Evolutionary conservation across 179 eudicot genomes (phyloP).

Genomic region (Heliamphora pulchella): DNA sequence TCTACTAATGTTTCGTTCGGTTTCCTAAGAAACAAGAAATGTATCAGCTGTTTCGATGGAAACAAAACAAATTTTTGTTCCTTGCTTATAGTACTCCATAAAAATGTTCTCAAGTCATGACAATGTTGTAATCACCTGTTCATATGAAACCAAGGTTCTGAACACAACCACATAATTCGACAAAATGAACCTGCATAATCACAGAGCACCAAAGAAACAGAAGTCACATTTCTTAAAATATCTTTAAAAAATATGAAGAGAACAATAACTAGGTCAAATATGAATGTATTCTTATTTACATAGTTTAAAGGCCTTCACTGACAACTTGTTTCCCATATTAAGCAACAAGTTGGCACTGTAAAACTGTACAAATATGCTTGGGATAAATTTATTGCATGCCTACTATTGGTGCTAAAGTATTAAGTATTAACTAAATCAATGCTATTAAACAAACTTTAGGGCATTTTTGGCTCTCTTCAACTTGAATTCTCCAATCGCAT

Average conservation of each 20-base stretch:
- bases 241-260: neutral
- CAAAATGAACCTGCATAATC: conserved; percentile 70
- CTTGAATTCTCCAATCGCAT: neutral
- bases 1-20: too few relatives aligned
- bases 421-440: neutral
- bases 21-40: too few relatives aligned
- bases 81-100: neutral
- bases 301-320: neutral
- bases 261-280: neutral
- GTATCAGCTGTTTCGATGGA: too few relatives aligned
- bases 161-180: conserved; percentile 82
- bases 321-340: neutral
- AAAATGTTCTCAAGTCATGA: neutral
- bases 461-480: neutral
- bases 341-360: conserved; percentile 9
- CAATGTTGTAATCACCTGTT: conserved; percentile 47
- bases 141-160: conserved; percentile 72
- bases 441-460: neutral
- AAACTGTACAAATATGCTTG: neutral
- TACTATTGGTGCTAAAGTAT: neutral
- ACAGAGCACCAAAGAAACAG: conserved; percentile 20
- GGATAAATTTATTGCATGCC: neutral
- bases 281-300: neutral
- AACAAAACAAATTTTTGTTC: too few relatives aligned
- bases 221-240: conserved; percentile 11